Conservation (phyloP, 1,284 basidiomycete species). For the Lentinula novae-zelandiae region DNA sequence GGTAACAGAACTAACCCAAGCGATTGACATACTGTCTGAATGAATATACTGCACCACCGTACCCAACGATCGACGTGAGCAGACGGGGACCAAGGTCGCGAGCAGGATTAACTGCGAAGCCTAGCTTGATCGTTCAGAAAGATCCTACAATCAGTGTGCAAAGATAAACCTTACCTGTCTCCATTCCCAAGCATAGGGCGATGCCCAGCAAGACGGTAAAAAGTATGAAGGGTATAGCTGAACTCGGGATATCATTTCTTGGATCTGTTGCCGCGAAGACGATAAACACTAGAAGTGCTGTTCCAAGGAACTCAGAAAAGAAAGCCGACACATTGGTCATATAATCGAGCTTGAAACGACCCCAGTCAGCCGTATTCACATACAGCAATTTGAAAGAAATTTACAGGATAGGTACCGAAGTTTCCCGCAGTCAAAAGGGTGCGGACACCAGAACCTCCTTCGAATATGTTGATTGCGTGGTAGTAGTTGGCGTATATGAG, state of each 20-base stretch:
- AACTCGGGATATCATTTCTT: constrained; percentile 29
- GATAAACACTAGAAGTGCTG: constrained; percentile 31
- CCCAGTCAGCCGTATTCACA: no score
- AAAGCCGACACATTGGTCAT: constrained; percentile 26
- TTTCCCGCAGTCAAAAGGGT: constrained; percentile 66
- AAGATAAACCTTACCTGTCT: constrained; percentile 25
- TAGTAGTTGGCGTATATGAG: constrained; percentile 77
- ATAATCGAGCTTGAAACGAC: constrained; percentile 20
- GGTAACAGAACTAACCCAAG: constrained; percentile 1
- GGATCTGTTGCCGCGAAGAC: constrained; percentile 29
- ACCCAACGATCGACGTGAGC: constrained; percentile 44
- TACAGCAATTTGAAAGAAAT: neutral
- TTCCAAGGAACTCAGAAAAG: constrained; percentile 33
- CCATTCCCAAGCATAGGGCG: constrained; percentile 32
- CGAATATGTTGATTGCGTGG: constrained; percentile 68
- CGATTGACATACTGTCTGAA: constrained; percentile 22
- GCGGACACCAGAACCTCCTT: constrained; percentile 57
- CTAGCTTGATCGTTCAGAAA: constrained; percentile 10
- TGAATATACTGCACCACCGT: constrained; percentile 32
- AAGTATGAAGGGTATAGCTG: constrained; percentile 34
- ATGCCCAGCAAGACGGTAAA: constrained; percentile 36
- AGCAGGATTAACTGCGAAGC: constrained; percentile 45
- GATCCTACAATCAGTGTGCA: neutral
- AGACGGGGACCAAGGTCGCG: constrained; percentile 49
- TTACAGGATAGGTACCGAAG: constrained; percentile 70